Base-by-base conservation (phyloP, 83 land plant species). In the Thuja plicata region DNA sequence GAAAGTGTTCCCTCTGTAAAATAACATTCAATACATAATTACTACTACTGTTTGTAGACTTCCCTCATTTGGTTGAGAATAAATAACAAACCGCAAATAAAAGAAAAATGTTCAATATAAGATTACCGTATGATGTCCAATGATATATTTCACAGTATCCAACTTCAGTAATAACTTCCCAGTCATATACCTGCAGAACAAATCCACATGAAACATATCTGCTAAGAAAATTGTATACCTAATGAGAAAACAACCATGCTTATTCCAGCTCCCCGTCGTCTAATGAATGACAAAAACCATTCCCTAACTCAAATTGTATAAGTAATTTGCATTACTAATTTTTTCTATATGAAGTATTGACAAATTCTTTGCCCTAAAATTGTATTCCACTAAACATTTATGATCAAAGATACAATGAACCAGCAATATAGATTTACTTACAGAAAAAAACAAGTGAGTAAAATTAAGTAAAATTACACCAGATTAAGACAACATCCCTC, bases 91-190 rank as follows among this genome's bases (percentile, higher is more conserved):
- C 83, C 46, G 13, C 45, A 88, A 34, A 41, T 40, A 66, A 77
- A 43, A n/a, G 11, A 84, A 50, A 76, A 32, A 35, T 76, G 19
- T 11, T 32, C 79, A 76, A 76, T 12, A 76, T 32, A 76, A 76
- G 79, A 74, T 90, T 91, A 97, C 99, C 87, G 96, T 96, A 85
- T 98, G 99, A 91, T 98, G 90, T 86, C 92, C 96, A 87, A 98
- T 90, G 30, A 98, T 92, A 82, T 94, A 98, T 85, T 98, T 95
- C 35, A 97, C 91, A 77, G 95, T 91, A 79, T 98, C 99, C 93
- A 98, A 90, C 94, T 98, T 98, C 87, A 98, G 88, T 40, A 98
- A 96, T 80, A 96, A 89, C 91, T 96, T 97, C n/a, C 99, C 99
- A 83, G 98, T 98, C 98, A 97, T 97, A 86, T 95, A 97, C 48